Evolutionary conservation across 306 rosid species (phyloP).

Genomic region (Cucumis melo): DNA sequence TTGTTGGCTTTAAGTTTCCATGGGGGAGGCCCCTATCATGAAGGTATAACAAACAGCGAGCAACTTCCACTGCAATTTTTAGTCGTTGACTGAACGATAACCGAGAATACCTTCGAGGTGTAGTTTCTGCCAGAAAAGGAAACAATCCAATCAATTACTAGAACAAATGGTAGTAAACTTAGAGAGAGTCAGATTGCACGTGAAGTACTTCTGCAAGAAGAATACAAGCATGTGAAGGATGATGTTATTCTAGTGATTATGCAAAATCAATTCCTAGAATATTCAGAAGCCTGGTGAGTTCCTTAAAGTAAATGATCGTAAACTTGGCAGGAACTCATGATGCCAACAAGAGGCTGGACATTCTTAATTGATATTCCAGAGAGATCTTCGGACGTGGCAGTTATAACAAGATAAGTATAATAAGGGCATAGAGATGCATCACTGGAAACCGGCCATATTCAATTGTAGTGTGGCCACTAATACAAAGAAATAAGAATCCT

Average conservation of each 20-base stretch:
- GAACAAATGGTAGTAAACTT: slow-evolving; percentile 11
- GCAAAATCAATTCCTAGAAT: background rate
- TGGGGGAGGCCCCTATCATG: slow-evolving; percentile 92
- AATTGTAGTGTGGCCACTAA: background rate
- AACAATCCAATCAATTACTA: slow-evolving; percentile 5
- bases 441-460: background rate
- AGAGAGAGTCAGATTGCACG: slow-evolving; percentile 6
- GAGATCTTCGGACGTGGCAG: background rate
- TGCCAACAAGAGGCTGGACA: background rate
- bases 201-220: background rate
- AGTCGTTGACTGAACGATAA: slow-evolving; percentile 71
- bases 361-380: background rate
- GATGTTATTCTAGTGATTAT: background rate
- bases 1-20: slow-evolving; percentile 89
- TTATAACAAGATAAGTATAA: background rate
- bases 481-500: background rate
- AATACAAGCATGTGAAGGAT: background rate
- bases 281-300: background rate
- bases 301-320: background rate
- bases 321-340: background rate
- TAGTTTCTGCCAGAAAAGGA: slow-evolving; percentile 47
- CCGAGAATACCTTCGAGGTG: slow-evolving; percentile 80
- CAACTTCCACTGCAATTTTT: slow-evolving; percentile 72
- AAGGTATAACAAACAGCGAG: slow-evolving; percentile 60
- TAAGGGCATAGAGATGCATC: background rate